phyloP scores from a whole-genome alignment of 495 filamentous ascomycete genomes.

The Talaromyces adpressus region DNA sequence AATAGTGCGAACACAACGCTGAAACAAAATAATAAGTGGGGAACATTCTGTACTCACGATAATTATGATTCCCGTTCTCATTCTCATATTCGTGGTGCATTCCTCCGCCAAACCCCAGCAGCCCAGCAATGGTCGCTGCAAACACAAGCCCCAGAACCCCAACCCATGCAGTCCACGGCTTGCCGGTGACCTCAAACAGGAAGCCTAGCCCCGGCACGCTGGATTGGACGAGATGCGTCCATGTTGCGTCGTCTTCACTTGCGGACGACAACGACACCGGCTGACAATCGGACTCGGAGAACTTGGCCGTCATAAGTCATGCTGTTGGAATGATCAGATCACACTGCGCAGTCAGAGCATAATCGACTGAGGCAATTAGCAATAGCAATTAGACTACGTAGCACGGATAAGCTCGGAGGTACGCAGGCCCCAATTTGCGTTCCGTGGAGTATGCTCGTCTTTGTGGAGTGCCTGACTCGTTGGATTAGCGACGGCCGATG shows the following conservation, averaged over 20 bases:
- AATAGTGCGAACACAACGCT: neutral
- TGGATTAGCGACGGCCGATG: neutral
- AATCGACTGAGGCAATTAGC: neutral
- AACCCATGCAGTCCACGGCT: conserved; percentile 8
- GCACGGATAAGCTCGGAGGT: neutral
- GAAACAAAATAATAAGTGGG: neutral
- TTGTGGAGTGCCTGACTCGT: neutral
- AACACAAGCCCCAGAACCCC: conserved; percentile 4
- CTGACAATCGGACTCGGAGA: neutral
- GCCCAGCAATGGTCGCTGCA: neutral
- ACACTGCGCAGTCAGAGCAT: neutral
- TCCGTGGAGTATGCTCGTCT: neutral
- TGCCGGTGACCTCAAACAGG: conserved; percentile 7
- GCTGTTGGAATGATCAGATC: neutral
- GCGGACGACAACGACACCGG: neutral
- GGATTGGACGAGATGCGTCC: neutral
- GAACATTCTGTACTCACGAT: neutral
- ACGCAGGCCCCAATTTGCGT: neutral
- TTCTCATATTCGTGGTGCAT: neutral
- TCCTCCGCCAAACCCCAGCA: conserved; percentile 1
- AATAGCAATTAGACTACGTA: neutral
- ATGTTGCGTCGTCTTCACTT: neutral
- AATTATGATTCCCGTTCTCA: neutral
- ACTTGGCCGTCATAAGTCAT: conserved; percentile 1
- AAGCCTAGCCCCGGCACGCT: conserved; percentile 1